Evolutionary conservation across 1,284 basidiomycete species (phyloP).

Genomic region (Phenoliferia sp.): DNA sequence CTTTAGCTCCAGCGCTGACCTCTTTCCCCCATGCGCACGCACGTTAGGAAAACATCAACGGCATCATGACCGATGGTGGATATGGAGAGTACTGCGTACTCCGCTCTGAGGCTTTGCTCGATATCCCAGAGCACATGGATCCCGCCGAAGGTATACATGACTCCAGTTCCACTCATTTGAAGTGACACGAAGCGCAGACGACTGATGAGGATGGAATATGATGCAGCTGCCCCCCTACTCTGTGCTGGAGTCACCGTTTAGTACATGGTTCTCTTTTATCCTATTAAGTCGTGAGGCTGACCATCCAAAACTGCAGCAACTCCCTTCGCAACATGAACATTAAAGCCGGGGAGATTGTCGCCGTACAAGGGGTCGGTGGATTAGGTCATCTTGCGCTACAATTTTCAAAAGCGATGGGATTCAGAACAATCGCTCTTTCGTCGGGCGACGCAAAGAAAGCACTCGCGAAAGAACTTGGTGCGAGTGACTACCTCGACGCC

Average conservation of each 20-base stretch:
- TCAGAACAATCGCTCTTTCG: conserved; percentile 43
- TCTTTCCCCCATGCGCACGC: too few species aligned
- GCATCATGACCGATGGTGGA: conserved; percentile 42
- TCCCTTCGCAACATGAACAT: conserved; percentile 42
- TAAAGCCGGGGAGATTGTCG: conserved; percentile 33
- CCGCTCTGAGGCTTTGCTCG: conserved; percentile 41
- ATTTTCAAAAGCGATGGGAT: conserved; percentile 33
- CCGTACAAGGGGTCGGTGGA: conserved; percentile 44
- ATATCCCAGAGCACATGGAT: conserved; percentile 41
- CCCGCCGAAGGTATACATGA: conserved; percentile 45
- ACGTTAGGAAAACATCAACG: conserved; percentile 26
- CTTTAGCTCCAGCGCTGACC: too few species aligned
- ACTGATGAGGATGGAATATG: too few species aligned
- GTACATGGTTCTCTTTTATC: not conserved
- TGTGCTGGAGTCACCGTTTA: not conserved
- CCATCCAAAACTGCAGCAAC: too few species aligned
- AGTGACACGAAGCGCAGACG: too few species aligned
- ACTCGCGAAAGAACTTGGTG: conserved; percentile 44
- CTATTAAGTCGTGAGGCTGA: too few species aligned
- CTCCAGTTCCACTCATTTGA: not conserved
- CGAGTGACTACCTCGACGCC: conserved; percentile 42
- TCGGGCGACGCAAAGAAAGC: conserved; percentile 38
- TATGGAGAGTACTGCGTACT: conserved; percentile 43
- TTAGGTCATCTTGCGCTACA: conserved; percentile 37
- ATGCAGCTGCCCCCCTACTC: too few species aligned